phyloP scores from a whole-genome alignment of 495 filamentous ascomycete genomes.

The Oidiodendron maius region DNA sequence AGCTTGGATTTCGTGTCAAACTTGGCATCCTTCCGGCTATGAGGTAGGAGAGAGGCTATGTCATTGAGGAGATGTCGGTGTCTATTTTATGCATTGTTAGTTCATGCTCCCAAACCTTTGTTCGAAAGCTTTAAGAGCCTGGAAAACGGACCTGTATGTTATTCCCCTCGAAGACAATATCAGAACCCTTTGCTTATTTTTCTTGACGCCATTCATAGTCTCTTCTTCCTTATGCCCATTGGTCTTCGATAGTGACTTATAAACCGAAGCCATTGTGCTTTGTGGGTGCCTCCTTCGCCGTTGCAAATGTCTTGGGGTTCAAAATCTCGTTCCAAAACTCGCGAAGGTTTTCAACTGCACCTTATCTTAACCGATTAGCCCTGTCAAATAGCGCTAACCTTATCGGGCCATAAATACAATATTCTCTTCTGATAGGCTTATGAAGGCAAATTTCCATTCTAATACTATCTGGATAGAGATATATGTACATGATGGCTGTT shows the following conservation, averaged over 20 bases:
- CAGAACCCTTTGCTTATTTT: slow-evolving; percentile 75
- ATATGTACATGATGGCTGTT: too few species aligned
- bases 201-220: slow-evolving; percentile 40
- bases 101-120: not conserved
- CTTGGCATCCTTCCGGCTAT: slow-evolving; percentile 90
- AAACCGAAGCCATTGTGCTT: slow-evolving; percentile 82
- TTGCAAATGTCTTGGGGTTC: not conserved
- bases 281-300: not conserved
- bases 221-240: slow-evolving; percentile 32
- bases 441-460: too few species aligned
- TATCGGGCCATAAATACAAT: too few species aligned
- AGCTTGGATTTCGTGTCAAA: slow-evolving; percentile 94
- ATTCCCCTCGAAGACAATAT: slow-evolving; percentile 87
- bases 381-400: too few species aligned
- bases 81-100: slow-evolving; percentile 33
- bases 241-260: slow-evolving; percentile 81
- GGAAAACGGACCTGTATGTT: slow-evolving; percentile 64
- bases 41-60: slow-evolving; percentile 80
- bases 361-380: too few species aligned
- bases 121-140: not conserved
- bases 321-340: not conserved
- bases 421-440: too few species aligned
- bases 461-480: too few species aligned
- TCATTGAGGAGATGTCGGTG: slow-evolving; percentile 93
- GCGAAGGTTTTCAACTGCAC: too few species aligned